phyloP scores from a whole-genome alignment of 1,284 basidiomycete genomes.

The Amylostereum areolatum region DNA sequence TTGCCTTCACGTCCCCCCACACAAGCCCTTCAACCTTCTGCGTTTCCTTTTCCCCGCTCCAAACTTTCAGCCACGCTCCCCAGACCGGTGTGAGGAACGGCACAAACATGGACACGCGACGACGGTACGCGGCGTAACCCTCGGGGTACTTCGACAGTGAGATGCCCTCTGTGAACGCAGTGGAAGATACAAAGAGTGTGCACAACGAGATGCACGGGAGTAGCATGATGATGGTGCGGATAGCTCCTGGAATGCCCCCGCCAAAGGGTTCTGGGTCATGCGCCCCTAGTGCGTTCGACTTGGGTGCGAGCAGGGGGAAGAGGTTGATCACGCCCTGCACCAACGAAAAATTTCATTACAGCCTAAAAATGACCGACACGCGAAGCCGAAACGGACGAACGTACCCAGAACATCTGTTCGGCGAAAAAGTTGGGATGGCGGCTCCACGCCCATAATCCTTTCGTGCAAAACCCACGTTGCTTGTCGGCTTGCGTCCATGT shows the following conservation, averaged over 20 bases:
- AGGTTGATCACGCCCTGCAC: slow-evolving; percentile 59
- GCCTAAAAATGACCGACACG: background rate
- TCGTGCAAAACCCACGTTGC: slow-evolving; percentile 79
- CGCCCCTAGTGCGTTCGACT: slow-evolving; percentile 17
- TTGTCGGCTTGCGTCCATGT: slow-evolving; percentile 63
- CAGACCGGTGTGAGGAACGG: slow-evolving; percentile 46
- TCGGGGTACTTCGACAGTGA: slow-evolving; percentile 70
- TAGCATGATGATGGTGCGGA: slow-evolving; percentile 21
- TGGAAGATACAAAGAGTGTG: slow-evolving; percentile 68
- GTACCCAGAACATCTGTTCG: slow-evolving; percentile 86
- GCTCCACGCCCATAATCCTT: slow-evolving; percentile 80
- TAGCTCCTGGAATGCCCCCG: slow-evolving; percentile 16
- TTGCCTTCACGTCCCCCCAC: slow-evolving; percentile 26
- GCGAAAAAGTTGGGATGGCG: slow-evolving; percentile 91
- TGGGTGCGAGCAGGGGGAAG: slow-evolving; percentile 53
- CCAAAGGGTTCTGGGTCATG: slow-evolving; percentile 20
- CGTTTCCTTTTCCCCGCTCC: slow-evolving; percentile 26
- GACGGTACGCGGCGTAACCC: slow-evolving; percentile 67
- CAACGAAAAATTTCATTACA: background rate
- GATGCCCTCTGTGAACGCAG: slow-evolving; percentile 77
- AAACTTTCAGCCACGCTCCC: slow-evolving; percentile 29
- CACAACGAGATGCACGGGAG: slow-evolving; percentile 41
- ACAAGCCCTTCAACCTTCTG: slow-evolving; percentile 31
- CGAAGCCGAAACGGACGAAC: slow-evolving; percentile 17
- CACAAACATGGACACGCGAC: slow-evolving; percentile 79